Percentiles rank a stretch among this genome's conserved stretches.
phyloP scores from a whole-genome alignment of 2,329 filamentous ascomycete species.

The Exserohilum rostratum region DNA sequence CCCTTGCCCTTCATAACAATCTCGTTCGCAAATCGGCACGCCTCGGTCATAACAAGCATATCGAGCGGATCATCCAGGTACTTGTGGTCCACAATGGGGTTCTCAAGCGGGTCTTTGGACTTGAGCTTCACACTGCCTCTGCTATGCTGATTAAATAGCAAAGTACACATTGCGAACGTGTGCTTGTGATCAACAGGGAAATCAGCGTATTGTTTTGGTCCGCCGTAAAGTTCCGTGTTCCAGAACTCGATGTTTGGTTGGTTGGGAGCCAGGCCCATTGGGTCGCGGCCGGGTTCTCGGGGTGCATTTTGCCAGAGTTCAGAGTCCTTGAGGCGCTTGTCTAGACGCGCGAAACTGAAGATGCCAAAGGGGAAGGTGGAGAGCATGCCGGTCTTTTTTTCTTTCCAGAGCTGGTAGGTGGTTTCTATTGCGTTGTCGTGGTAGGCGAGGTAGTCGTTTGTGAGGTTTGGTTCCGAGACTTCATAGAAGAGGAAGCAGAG shows the following conservation, averaged over 20 bases:
- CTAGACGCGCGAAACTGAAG: constrained; percentile 67
- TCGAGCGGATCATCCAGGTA: constrained; percentile 65
- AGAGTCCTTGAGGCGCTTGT: constrained; percentile 62
- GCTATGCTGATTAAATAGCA: constrained; percentile 64
- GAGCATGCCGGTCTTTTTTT: constrained; percentile 63
- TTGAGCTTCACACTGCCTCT: constrained; percentile 61
- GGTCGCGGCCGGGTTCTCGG: constrained; percentile 57
- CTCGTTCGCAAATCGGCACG: constrained; percentile 64
- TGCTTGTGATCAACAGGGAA: constrained; percentile 61
- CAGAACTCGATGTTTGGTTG: constrained; percentile 70
- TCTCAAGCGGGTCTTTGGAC: constrained; percentile 55
- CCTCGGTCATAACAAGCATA: constrained; percentile 64
- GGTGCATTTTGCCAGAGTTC: constrained; percentile 61
- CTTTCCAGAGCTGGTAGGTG: constrained; percentile 62
- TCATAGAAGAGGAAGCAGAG: constrained; percentile 65
- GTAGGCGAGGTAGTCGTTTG: constrained; percentile 64
- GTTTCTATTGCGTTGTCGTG: constrained; percentile 59
- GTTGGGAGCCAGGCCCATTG: constrained; percentile 63
- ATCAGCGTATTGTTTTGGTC: constrained; percentile 63
- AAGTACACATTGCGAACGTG: constrained; percentile 63
- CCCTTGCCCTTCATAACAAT: constrained; percentile 63
- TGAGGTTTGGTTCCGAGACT: constrained; percentile 60
- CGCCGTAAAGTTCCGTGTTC: constrained; percentile 66
- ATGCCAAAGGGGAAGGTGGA: constrained; percentile 68
- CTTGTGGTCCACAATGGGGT: constrained; percentile 64